These are phyloP conservation scores for Erysiphe pulchra DNA, from an alignment of 2,329 filamentous ascomycete species.

Conservation along the genomic window DNA sequence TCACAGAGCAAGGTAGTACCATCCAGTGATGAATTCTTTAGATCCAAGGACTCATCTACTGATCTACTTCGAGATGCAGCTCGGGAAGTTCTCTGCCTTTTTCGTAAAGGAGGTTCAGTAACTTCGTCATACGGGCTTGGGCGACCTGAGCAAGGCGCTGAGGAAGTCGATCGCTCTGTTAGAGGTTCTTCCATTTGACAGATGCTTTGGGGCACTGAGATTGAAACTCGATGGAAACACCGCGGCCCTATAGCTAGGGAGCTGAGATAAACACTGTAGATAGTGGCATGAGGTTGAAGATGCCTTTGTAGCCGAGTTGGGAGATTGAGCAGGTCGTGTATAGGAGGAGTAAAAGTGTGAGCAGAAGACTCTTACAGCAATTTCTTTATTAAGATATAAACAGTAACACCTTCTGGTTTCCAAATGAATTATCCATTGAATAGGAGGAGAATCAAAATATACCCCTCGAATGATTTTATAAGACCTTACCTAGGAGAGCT, in stretches of 20 bases:
- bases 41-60: constrained; percentile 15
- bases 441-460: background rate
- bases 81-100: constrained; percentile 34
- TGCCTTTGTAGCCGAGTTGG: background rate
- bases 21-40: constrained; percentile 2
- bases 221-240: constrained; percentile 19
- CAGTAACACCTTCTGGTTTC: background rate
- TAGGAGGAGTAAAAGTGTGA: too few relatives aligned
- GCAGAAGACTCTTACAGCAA: too few relatives aligned
- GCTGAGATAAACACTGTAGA: background rate
- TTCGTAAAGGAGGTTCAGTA: constrained; percentile 23
- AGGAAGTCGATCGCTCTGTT: constrained; percentile 32
- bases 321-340: background rate
- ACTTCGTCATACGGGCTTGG: constrained; percentile 36
- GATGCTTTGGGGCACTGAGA: constrained; percentile 22
- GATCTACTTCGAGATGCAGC: constrained; percentile 28
- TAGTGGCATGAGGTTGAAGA: background rate
- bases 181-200: constrained; percentile 19
- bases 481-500: too few relatives aligned
- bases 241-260: background rate
- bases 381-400: background rate
- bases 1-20: constrained; percentile 2
- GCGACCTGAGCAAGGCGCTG: constrained; percentile 35
- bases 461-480: background rate
- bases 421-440: background rate